These are phyloP conservation scores for Ballota nigra DNA, from an alignment of 257 asterid genomes.

Conservation along the genomic window DNA sequence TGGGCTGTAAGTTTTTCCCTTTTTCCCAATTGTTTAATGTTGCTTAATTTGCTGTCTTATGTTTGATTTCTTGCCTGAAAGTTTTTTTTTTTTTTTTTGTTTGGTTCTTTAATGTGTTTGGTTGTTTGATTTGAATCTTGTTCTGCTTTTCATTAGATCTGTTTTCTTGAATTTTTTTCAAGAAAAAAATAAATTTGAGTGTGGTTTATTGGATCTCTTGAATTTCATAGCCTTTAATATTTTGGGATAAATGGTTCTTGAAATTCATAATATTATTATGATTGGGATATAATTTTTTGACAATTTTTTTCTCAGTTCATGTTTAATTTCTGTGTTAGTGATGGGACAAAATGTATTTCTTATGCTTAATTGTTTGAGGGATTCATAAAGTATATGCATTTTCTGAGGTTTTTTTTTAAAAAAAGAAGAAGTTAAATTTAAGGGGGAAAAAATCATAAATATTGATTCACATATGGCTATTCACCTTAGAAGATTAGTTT, in stretches of 20 bases:
- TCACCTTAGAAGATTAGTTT: background rate
- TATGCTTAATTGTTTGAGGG: background rate
- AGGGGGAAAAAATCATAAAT: background rate
- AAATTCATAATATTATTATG: conserved; percentile 4
- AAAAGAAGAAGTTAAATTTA: background rate
- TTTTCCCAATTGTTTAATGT: background rate
- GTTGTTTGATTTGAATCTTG: conserved; percentile 1
- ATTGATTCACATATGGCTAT: background rate
- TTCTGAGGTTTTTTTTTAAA: background rate
- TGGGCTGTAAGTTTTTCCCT: conserved; percentile 30
- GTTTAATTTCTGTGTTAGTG: background rate
- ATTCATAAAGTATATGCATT: background rate
- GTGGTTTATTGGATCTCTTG: background rate
- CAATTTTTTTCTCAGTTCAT: background rate
- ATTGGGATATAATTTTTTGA: background rate
- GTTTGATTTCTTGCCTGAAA: background rate
- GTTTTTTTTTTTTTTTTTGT: background rate
- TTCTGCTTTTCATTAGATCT: conserved; percentile 22
- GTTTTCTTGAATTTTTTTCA: conserved; percentile 6
- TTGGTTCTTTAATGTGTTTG: background rate
- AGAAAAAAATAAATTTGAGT: background rate
- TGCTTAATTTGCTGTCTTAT: background rate
- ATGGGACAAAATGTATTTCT: background rate
- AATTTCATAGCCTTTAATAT: background rate
- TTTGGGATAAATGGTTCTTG: conserved; percentile 9